A percentile compares a stretch with the other conserved stretches of the same genome.
Evolutionary conservation across 805 yeast genomes (phyloP).

Genomic region (Grigorovia humatica): DNA sequence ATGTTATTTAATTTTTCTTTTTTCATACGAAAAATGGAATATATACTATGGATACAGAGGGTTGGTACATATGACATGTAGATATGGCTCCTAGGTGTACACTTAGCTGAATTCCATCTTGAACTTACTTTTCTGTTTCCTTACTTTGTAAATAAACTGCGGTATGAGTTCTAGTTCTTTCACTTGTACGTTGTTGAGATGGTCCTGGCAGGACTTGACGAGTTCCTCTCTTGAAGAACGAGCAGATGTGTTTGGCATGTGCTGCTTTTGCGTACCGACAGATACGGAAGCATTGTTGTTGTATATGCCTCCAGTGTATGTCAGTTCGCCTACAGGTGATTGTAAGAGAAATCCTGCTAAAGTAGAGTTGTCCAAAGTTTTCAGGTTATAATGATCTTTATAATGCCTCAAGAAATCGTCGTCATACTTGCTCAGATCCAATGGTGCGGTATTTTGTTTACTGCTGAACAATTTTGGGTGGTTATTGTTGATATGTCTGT

Average conservation of each 20-base stretch:
- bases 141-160: slow-evolving; percentile 77
- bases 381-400: slow-evolving; percentile 46
- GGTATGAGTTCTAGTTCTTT: slow-evolving; percentile 83
- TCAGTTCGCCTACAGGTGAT: slow-evolving; percentile 50
- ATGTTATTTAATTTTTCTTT: too few species aligned
- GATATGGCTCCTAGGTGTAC: neutral
- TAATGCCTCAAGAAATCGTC: slow-evolving; percentile 54
- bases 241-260: neutral
- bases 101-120: slow-evolving; percentile 28
- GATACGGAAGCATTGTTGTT: too few species aligned
- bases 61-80: too few species aligned
- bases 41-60: too few species aligned
- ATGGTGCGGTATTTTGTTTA: neutral
- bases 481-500: slow-evolving; percentile 62
- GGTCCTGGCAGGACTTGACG: slow-evolving; percentile 29
- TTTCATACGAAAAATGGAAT: too few species aligned
- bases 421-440: neutral
- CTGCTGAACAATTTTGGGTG: slow-evolving; percentile 39
- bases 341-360: slow-evolving; percentile 60
- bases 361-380: slow-evolving; percentile 51
- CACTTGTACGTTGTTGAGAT: slow-evolving; percentile 48
- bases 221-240: neutral
- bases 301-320: slow-evolving; percentile 37
- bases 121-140: slow-evolving; percentile 48
- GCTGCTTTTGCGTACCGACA: neutral